Evolutionary conservation across 2,329 filamentous ascomycete genomes (phyloP).

Genomic region (Curvularia sp.): DNA sequence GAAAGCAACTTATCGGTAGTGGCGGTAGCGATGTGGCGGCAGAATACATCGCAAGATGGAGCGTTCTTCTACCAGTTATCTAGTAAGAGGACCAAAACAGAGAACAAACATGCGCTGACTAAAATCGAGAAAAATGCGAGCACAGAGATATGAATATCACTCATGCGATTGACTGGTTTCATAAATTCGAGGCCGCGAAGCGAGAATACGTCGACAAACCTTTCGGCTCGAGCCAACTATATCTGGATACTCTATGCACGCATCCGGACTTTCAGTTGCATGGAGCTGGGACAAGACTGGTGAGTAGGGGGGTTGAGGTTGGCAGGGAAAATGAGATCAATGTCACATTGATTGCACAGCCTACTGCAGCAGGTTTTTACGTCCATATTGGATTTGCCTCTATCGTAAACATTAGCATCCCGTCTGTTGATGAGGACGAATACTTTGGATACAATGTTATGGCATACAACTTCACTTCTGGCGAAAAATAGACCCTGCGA

Average conservation of each 20-base stretch:
- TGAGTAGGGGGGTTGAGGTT: neutral
- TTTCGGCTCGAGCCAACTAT: neutral
- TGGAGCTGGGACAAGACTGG: neutral
- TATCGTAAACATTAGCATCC: neutral
- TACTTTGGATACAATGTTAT: neutral
- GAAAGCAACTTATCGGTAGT: neutral
- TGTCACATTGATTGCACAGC: neutral
- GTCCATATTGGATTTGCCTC: neutral
- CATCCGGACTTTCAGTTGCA: neutral
- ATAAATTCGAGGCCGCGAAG: neutral
- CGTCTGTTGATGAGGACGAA: neutral
- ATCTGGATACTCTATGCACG: neutral
- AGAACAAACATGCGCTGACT: neutral
- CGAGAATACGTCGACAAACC: neutral
- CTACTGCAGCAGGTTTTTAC: neutral
- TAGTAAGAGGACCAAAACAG: neutral
- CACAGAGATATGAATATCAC: neutral
- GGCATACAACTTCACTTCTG: neutral
- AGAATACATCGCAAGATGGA: neutral
- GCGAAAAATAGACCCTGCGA: neutral
- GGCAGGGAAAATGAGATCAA: neutral
- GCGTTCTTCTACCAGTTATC: neutral
- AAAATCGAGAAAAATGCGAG: neutral
- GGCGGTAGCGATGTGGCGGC: neutral
- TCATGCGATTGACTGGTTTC: neutral